Base-by-base conservation (phyloP, 2,329 filamentous ascomycete genomes). In the Ambrosiella beaveri region DNA sequence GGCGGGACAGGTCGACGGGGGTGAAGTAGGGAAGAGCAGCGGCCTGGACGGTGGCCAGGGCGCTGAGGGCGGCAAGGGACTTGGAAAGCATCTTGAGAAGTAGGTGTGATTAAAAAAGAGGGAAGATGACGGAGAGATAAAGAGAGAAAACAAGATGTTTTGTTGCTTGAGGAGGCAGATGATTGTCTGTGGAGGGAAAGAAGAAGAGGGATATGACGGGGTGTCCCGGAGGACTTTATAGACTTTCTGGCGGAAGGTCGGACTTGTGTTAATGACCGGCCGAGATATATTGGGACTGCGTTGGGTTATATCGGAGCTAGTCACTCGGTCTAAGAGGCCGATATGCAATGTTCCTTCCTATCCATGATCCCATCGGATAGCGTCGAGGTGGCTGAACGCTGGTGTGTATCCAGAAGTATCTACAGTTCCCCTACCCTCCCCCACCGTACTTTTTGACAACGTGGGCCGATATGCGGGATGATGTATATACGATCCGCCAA, bases 11-110 rank as follows among this genome's bases (percentile, higher is more conserved):
- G 41, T 13, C 13, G n/a, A 41, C 40, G 13, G 15, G 17, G 6
- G 37, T 7, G 50, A 17, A 47, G 15, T 44, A 49, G 19, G 56
- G 56, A 17, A 58, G 39, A 49, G 35, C 55, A 39, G 44, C 55
- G 13, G 55, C 55, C 44, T 57, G 55, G 27, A 57, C 55, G 35
- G 44, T 38, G 27, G 55, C 55, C 7, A 57, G 55, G n/a, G 44
- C 55, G 55, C 55, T 45, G 35, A 57, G 27, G 45, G 44, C 45
- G 35, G 50, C 27, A 9, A 57, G 12, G 45, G 55, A 50, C 44
- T 57, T 57, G 55, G 55, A 50, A n/a, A 57, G 41, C 55, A 57
- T 57, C 8, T 50, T 57, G 41, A 50, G 15, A 41, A 35, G 41
- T 12, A 41, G 3, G 9, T 3, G 17, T 27, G 19, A n/a, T 7